Evolutionary conservation across 2,329 filamentous ascomycete genomes (phyloP).

Genomic region (Exophiala dermatitidis): DNA sequence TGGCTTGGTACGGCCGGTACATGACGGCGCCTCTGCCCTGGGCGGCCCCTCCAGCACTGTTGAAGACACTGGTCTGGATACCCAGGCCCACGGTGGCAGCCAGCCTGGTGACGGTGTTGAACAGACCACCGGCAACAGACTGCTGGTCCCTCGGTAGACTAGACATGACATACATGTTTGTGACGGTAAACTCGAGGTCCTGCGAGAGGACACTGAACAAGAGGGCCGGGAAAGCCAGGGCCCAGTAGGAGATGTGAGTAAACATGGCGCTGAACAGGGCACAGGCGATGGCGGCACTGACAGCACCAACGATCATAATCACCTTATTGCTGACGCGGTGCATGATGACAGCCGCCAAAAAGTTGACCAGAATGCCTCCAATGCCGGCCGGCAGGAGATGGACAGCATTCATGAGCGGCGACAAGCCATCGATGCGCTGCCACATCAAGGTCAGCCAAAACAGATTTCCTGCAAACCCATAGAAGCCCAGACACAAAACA

Average conservation of each 20-base stretch:
- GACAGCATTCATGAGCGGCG: slow-evolving; percentile 54
- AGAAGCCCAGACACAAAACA: slow-evolving; percentile 53
- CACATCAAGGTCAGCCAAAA: slow-evolving; percentile 63
- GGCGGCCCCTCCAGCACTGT: slow-evolving; percentile 18
- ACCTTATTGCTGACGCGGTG: slow-evolving; percentile 59
- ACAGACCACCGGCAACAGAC: slow-evolving; percentile 59
- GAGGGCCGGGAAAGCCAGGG: slow-evolving; percentile 56
- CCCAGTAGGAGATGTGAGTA: slow-evolving; percentile 55
- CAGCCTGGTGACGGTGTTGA: slow-evolving; percentile 59
- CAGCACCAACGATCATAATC: slow-evolving; percentile 50
- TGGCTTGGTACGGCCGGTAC: slow-evolving; percentile 26
- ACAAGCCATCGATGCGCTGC: slow-evolving; percentile 49
- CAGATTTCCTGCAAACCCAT: slow-evolving; percentile 53
- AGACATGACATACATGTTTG: slow-evolving; percentile 66
- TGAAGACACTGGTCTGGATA: slow-evolving; percentile 49
- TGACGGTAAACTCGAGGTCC: slow-evolving; percentile 64
- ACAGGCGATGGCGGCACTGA: slow-evolving; percentile 39
- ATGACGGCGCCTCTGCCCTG: slow-evolving; percentile 11
- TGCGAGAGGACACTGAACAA: slow-evolving; percentile 57
- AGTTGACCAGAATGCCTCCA: slow-evolving; percentile 55
- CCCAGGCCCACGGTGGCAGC: slow-evolving; percentile 55
- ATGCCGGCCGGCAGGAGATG: slow-evolving; percentile 60
- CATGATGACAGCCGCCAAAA: slow-evolving; percentile 55
- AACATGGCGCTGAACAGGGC: slow-evolving; percentile 53
- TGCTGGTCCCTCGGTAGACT: slow-evolving; percentile 57